Base-by-base conservation (phyloP, 768 basidiomycete genomes). In the Xerocomellus intermedius region DNA sequence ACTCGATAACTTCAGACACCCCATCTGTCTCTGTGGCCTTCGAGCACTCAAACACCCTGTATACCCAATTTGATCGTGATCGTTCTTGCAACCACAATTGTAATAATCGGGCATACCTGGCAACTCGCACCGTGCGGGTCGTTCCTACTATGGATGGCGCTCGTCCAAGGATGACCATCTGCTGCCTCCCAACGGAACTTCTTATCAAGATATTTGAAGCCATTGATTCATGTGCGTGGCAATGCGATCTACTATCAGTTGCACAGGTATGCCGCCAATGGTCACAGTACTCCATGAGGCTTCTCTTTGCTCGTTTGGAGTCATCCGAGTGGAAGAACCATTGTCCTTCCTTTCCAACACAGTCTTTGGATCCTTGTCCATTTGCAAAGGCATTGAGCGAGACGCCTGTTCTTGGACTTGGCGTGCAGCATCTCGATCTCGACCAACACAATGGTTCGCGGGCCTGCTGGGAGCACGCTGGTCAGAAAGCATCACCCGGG, bases 211-310 rank as follows among this genome's bases (percentile, higher is more conserved):
- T 54, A 22, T 51, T 58, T 13, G 39, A 48, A 8, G 21, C 3
- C 13, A 4, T 2, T 19, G n/a, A 46, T 19, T n/a, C 32, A 24
- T 36, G 35, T 37, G 2, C 16, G 1, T 60, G 57, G 52, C 36
- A 59, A 37, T 9, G 19, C 1, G 41, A 59, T 39, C 41, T 59
- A 3, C 17, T 59, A 3, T 54, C 49, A 5, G 43, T 42, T 39
- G 48, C 56, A 12, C 56, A 58, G 37, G 59, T 54, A 2, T 60
- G 44, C 26, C 44, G 52, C 24, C 17, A 38, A 19, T 60, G 59
- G 58, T 59, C 43, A 8, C 21, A 8, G 1, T 46, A 35, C 24
- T 10, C 42, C 13, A 33, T 59, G 39, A 28, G 7, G 13, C 5
- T 54, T 6, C 28, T 60, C 8, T 48, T 30, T 13, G 16, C 33